phyloP scores from a whole-genome alignment of 2,329 filamentous ascomycete species.

The Hymenoscyphus repandus region DNA sequence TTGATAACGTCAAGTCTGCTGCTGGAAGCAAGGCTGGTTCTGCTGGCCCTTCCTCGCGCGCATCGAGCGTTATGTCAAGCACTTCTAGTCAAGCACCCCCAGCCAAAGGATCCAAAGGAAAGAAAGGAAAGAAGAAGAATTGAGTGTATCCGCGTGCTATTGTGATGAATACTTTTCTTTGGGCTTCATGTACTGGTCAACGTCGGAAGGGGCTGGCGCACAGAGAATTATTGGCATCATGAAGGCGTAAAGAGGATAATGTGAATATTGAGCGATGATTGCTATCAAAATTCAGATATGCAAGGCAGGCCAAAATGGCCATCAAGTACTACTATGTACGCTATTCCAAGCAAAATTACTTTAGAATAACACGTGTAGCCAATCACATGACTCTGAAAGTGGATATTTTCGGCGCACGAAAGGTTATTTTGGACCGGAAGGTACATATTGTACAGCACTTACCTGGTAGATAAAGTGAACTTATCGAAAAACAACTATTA shows the following conservation, averaged over 20 bases:
- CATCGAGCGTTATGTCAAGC: conserved; percentile 80
- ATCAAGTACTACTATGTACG: background rate
- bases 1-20: conserved; percentile 77
- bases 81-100: conserved; percentile 44
- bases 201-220: conserved; percentile 15
- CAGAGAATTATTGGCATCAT: conserved; percentile 2
- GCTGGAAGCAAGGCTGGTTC: conserved; percentile 70
- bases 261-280: background rate
- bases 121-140: conserved; percentile 50
- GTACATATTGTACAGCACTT: too few species aligned
- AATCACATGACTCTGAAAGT: too few species aligned
- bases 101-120: conserved; percentile 30
- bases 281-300: background rate
- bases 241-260: conserved; percentile 17
- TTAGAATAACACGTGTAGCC: too few species aligned
- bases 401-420: too few species aligned
- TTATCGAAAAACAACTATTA: too few species aligned
- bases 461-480: too few species aligned
- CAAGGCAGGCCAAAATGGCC: too few species aligned
- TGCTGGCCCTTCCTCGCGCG: conserved; percentile 66
- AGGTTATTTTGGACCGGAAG: too few species aligned
- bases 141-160: conserved; percentile 22
- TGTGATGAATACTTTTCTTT: conserved; percentile 17
- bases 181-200: conserved; percentile 15
- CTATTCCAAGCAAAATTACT: too few species aligned